Evolutionary conservation across 768 basidiomycete genomes (phyloP), one percentile per base, ranked within the genome.

Genomic region (Panaeolus papilionaceus): DNA sequence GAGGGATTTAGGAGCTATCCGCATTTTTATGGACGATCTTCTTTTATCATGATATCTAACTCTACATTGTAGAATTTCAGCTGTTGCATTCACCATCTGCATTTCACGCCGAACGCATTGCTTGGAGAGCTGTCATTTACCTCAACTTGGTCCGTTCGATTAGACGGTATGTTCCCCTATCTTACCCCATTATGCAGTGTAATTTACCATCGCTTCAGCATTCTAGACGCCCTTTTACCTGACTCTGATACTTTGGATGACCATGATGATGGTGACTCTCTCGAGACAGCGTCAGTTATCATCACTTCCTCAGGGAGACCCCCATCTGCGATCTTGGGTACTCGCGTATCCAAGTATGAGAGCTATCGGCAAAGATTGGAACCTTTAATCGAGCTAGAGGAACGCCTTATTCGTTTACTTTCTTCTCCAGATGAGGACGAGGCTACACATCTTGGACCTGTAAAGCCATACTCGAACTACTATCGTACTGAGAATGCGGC

Each of bases 101-200:
- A 42, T 94, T 95, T 77, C 87, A 87, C 70, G 88, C 89, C 18
- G 93, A 95, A 75, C 85, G 93, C 69, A 88, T 92, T 65, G 92
- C 93, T 33, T 95, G 93, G 93, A 88, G 93, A 63, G 86, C 92
- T 62, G 93, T 95, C 71, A 92, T 95, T 73, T 95, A 95, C 80
- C 86, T 95, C 68, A 95, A 95, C 78, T 84, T 95, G 69, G 91
- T 94, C 68, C 89, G 90, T 75, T 95, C 93, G 68, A 80, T 95
- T 72, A 88, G 89, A 73, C 87, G 90, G 90, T 89, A 75, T 69
- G 83, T 77, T 51, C 66, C 65, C 45, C 28, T 66, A 63, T 54
- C 64, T 66, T 69, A 66, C 62, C 45, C 64, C 38, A 64, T 66
- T 26, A 61, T 33, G 54, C 66, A 38, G 38, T 68, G 73, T 63